Evolutionary conservation across 805 yeast genomes (phyloP).

Genomic region (Ogataea henricii): DNA sequence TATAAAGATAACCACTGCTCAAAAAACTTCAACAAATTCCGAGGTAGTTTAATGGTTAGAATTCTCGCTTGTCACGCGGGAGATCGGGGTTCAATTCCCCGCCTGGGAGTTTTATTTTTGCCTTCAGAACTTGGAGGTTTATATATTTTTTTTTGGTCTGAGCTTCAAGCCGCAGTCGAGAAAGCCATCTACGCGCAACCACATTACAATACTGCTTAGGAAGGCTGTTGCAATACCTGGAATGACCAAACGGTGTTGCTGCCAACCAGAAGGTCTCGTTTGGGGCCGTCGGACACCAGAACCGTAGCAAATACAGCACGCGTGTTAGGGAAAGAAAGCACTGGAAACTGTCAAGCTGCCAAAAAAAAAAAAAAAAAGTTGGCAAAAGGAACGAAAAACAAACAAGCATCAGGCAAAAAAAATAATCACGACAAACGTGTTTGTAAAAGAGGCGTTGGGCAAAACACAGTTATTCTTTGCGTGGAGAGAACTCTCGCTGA

Average conservation of each 20-base stretch:
- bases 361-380: background rate
- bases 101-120: conserved; percentile 37
- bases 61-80: conserved; percentile 47
- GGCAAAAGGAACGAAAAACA: conserved; percentile 6
- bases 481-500: background rate
- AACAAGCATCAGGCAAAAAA: background rate
- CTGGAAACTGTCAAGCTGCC: background rate
- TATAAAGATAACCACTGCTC: too few species aligned
- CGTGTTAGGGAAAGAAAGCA: background rate
- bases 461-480: background rate
- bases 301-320: background rate
- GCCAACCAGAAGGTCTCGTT: too few species aligned
- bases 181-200: too few species aligned
- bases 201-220: too few species aligned
- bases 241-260: too few species aligned
- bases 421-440: background rate
- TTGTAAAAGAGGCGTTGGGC: background rate
- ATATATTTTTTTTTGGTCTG: too few species aligned
- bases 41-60: conserved; percentile 45
- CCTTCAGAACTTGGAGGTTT: background rate
- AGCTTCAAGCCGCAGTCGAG: too few species aligned
- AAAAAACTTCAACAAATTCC: conserved; percentile 22
- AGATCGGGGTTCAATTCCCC: conserved; percentile 47
- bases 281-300: too few species aligned
- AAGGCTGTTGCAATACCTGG: too few species aligned